phyloP scores from a whole-genome alignment of 1,284 basidiomycete species.

The Tilletiopsis washingtonensis region DNA sequence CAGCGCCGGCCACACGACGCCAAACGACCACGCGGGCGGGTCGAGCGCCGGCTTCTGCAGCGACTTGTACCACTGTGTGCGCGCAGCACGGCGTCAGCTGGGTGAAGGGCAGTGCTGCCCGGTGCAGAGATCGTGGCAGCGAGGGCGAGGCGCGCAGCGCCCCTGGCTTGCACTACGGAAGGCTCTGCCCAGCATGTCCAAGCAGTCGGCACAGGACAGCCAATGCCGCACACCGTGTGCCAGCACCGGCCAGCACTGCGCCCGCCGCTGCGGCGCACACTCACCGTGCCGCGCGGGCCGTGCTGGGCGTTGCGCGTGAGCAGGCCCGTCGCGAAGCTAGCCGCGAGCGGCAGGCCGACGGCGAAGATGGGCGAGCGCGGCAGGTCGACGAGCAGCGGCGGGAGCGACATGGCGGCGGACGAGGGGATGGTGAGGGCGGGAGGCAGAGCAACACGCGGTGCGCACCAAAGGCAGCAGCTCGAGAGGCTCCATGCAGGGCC shows the following conservation, averaged over 20 bases:
- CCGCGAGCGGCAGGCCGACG: slow-evolving; percentile 26
- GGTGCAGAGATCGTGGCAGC: too few relatives aligned
- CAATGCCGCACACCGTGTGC: too few relatives aligned
- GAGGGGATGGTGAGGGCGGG: too few relatives aligned
- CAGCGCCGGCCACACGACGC: slow-evolving; percentile 56
- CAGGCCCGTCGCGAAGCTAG: slow-evolving; percentile 12
- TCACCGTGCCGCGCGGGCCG: neutral
- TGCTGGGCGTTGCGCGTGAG: slow-evolving; percentile 14
- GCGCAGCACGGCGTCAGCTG: neutral
- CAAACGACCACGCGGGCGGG: slow-evolving; percentile 19
- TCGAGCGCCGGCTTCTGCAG: slow-evolving; percentile 25
- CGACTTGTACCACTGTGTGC: slow-evolving; percentile 3
- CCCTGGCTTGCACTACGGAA: too few relatives aligned
- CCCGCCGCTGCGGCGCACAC: neutral
- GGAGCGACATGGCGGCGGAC: neutral
- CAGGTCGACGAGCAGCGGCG: slow-evolving; percentile 8
- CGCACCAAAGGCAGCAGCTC: too few relatives aligned
- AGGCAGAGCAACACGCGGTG: too few relatives aligned
- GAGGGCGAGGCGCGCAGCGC: too few relatives aligned
- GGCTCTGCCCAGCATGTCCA: too few relatives aligned
- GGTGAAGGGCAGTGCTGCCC: too few relatives aligned
- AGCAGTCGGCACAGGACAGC: too few relatives aligned
- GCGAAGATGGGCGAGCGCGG: slow-evolving; percentile 39
- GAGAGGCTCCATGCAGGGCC: too few relatives aligned
- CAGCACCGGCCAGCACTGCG: neutral